These are phyloP conservation scores for Mortierella sp. DNA, from an alignment of 371 early-diverging fungal species.

Conservation along the genomic window DNA sequence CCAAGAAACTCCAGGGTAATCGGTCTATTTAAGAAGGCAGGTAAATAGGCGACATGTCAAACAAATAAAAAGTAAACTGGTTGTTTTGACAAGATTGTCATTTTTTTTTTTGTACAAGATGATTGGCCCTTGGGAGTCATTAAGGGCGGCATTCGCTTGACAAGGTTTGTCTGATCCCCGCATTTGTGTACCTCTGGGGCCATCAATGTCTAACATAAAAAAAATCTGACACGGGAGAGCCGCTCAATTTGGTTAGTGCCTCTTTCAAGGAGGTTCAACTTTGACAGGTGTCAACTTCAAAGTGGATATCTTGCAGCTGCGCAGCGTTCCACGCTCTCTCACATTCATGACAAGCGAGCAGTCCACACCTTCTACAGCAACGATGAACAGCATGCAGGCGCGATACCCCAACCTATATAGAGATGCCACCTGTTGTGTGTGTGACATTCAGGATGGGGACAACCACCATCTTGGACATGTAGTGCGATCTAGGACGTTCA, in stretches of 20 bases:
- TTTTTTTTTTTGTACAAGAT: not conserved
- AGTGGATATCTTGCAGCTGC: not conserved
- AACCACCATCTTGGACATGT: no score
- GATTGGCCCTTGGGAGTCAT: not conserved
- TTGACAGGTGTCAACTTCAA: slow-evolving; percentile 11
- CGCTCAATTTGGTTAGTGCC: not conserved
- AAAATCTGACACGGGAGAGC: slow-evolving; percentile 7
- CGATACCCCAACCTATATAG: no score
- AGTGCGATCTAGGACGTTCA: no score
- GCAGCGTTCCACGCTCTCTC: no score
- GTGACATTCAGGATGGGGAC: no score
- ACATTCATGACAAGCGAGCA: no score
- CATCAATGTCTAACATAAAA: slow-evolving; percentile 1
- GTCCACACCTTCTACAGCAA: no score
- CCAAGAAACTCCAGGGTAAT: not conserved
- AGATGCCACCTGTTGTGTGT: no score
- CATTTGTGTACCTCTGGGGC: not conserved
- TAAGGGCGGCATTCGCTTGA: not conserved
- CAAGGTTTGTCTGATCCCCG: not conserved
- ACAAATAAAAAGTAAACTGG: not conserved
- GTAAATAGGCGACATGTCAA: not conserved
- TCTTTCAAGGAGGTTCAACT: not conserved
- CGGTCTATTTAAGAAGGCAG: not conserved
- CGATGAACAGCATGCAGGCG: no score
- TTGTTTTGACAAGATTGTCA: slow-evolving; percentile 1